Conservation (phyloP, 2,329 filamentous ascomycete species). For the Aotearoamyces nothofagi region DNA sequence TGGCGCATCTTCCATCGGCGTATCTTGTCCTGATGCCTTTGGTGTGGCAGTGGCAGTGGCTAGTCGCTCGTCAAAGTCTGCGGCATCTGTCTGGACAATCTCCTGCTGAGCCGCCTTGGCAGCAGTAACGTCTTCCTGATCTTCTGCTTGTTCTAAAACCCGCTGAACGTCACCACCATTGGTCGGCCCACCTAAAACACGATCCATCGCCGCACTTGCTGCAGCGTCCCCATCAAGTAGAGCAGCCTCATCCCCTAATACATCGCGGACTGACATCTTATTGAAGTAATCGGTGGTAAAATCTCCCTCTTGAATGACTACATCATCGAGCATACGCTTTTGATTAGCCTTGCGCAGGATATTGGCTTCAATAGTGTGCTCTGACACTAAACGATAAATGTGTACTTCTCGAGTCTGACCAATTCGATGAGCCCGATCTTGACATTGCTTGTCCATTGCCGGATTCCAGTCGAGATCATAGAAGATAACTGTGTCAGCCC, state of each 20-base stretch:
- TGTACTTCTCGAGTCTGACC: constrained; percentile 96
- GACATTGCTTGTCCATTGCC: constrained; percentile 98
- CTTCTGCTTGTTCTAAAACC: constrained; percentile 79
- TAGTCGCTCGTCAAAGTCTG: constrained; percentile 62
- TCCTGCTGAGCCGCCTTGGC: constrained; percentile 82
- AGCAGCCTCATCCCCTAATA: constrained; percentile 38
- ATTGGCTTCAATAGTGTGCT: constrained; percentile 95
- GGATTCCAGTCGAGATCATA: constrained; percentile 99
- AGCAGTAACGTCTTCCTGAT: constrained; percentile 79
- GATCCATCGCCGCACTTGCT: constrained; percentile 71
- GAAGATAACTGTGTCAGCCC: constrained; percentile 95
- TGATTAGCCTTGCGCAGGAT: constrained; percentile 94
- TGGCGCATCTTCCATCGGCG: constrained; percentile 12
- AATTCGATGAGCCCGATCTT: constrained; percentile 93
- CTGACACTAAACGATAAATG: constrained; percentile 86
- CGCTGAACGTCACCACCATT: constrained; percentile 50
- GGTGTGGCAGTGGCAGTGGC: constrained; percentile 15
- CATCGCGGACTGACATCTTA: constrained; percentile 54
- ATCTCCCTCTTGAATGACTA: constrained; percentile 94
- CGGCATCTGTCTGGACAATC: constrained; percentile 67
- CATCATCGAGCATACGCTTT: constrained; percentile 94
- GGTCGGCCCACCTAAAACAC: constrained; percentile 50
- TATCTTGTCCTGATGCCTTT: constrained; percentile 10
- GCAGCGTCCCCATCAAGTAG: constrained; percentile 51
- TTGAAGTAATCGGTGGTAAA: constrained; percentile 97